Evolutionary conservation across 73 alveolate species (phyloP), one percentile per base, ranked within the genome.

Genomic region (Uronychia setigera): DNA sequence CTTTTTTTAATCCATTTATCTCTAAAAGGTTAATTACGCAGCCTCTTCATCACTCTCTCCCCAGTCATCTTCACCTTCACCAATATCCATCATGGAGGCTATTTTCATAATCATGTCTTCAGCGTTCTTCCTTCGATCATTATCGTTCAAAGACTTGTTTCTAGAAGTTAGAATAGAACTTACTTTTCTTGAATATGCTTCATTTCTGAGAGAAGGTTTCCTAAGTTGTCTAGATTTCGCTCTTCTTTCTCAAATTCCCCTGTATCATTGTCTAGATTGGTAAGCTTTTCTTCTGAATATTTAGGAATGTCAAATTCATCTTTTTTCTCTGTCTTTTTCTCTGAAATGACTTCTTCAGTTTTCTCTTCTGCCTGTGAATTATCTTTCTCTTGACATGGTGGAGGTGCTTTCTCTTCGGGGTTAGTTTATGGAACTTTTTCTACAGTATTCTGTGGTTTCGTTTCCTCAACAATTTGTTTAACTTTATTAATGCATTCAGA

Each of bases 31-130:
- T n/a, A n/a, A n/a, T n/a, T n/a, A n/a, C n/a, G n/a, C 81, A 1
- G 29, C 76, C 28, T 33, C 84, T 13, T 78, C 84, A 26, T 78
- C 79, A n/a, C 35, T n/a, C 35, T 26, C 30, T 14, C 30, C 30
- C 1, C 9, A 9, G 32, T 11, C 79, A n/a, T 67, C 79, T 67
- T 67, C 79, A n/a, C n/a, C n/a, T 5, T 26, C 30, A 13, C 79
- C 84, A 25, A 78, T 67, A 33, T 78, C 59, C 84, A 78, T 78
- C 32, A 78, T 32, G 25, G 74, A 67, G 11, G 84, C 67, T 30
- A 78, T 78, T 26, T 78, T 78, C 34, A 35, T 32, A 31, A 78
- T 78, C 84, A 78, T 78, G 32, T 78, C 84, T 33, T 78, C 84
- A 30, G 84, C 84, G 33, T 78, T 78, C 33, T 31, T 32, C 35